Evolutionary conservation across 164 flowering plant genomes (phyloP), one percentile per base, ranked within the genome.

Genomic region (Santalum album): DNA sequence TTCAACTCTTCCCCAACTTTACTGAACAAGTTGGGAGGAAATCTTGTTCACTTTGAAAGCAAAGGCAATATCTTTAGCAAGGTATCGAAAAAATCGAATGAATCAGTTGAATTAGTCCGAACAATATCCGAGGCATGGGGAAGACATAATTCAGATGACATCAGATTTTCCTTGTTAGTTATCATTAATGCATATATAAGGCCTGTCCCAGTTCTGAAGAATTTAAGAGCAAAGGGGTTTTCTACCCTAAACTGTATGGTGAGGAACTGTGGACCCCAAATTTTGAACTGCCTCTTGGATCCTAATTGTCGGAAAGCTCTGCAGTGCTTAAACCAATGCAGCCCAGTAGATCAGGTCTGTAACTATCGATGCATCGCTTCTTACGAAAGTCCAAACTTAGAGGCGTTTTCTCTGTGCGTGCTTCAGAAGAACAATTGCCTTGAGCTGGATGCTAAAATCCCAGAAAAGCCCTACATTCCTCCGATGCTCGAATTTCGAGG

Each of bases 291-390:
- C 61, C 67, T 91, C 6, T 53, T 88, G 70, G 98, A 91, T 66
- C 82, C 96, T 20, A 78, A 70, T 51, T 88, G 96, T 58, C 61
- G 95, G 63, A 88, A 88, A 59, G 96, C 95, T 58, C 86, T 91
- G 25, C 90, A 86, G 25, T 91, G 98, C 74, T 68, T 91, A 67
- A 91, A 91, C 65, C 52, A 72, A 17, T 91, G 98, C 63, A 83
- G 91, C 65, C 96, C 98, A 0, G 89, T 82, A 0, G 98, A 91
- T 59, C 98, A 91, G 58, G 98, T 91, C n/a, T 86, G 98, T 61
- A 91, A 69, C 50, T 91, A 86, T 51, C 66, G 83, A 7, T 91
- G 98, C 53, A 91, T 91, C 45, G 96, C 95, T 16, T 91, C 98
- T 0, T 91, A 88, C 26, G 98, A 91, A 58, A 91, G 90, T 53